Base-by-base conservation (phyloP, 1,284 basidiomycete genomes). In the Lentinula novae-zelandiae region DNA sequence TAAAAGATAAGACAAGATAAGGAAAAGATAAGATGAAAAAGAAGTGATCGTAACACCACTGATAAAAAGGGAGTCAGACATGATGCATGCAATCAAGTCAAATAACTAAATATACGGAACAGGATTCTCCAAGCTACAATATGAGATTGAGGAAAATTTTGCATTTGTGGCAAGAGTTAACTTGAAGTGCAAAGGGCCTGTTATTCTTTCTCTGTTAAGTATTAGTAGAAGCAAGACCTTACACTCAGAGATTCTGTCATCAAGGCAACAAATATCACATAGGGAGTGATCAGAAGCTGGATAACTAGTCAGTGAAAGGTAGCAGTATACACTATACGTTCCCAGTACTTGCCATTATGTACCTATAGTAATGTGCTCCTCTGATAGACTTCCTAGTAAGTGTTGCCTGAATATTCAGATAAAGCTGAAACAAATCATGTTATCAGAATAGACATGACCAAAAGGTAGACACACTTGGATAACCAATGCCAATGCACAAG, bases 231-330 rank as follows among this genome's bases (percentile, higher is more conserved):
- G 12, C 7, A 31, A 13, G 12, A 51, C 15, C 51, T 60, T 17
- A 55, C 58, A 9, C 33, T 38, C 22, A 49, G 10, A 2, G 46
- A 60, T 46, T 60, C 58, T 38, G 55, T 13, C 3, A 60, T 17
- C 44, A 60, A 13, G 5, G 5, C 31, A 38, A 55, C 22, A 17
- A 48, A 49, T 5, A 60, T 38, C 12, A 55, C 42, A 36, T 60
- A 60, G 6, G 58, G 58, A 27, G 44, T 8, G 27, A 55, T 31
- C 4, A 60, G 17, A 31, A 60, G 39, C 58, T 60, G 51, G 10
- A 36, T 51, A 34, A 31, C 1, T 46, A 3, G n/a, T 48, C 20
- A 40, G 36, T 52, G 34, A 15, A 36, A 31, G 15, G 15, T 27
- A 38, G 22, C n/a, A 36, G 38, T 15, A 15, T 39, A 48, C 12